A percentile compares a stretch with the other conserved stretches of the same genome.
These are phyloP conservation scores for Penicillium sp. DNA, from an alignment of 2,329 filamentous ascomycete species.

Conservation along the genomic window DNA sequence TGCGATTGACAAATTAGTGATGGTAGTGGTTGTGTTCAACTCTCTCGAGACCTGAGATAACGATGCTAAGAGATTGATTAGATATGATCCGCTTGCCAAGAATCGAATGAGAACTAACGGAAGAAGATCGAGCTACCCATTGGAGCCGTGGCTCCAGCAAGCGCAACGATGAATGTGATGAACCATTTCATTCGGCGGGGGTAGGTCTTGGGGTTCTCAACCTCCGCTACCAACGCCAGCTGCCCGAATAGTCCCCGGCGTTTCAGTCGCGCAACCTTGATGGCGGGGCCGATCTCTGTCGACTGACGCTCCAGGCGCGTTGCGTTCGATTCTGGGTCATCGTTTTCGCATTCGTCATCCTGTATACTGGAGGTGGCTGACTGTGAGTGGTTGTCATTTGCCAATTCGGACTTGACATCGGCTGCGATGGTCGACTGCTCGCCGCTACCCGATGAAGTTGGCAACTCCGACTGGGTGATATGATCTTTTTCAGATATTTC, in stretches of 20 bases:
- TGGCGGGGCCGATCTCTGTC: constrained; percentile 36
- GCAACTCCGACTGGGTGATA: not conserved
- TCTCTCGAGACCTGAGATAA: constrained; percentile 64
- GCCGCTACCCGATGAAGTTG: constrained; percentile 1
- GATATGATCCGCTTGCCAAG: not conserved
- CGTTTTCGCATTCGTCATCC: constrained; percentile 20
- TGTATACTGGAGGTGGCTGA: constrained; percentile 20
- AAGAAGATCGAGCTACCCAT: constrained; percentile 84
- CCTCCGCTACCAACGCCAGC: constrained; percentile 74
- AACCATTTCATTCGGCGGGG: constrained; percentile 76
- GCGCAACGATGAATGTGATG: constrained; percentile 74
- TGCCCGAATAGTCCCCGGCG: constrained; percentile 73
- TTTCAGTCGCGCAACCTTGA: constrained; percentile 53
- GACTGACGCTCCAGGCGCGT: constrained; percentile 16
- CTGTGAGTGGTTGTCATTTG: constrained; percentile 18
- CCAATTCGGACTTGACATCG: constrained; percentile 4
- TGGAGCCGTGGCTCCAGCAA: constrained; percentile 75
- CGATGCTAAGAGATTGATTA: constrained; percentile 55
- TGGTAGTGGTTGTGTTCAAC: constrained; percentile 62
- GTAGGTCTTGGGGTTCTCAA: constrained; percentile 75
- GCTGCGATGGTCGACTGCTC: constrained; percentile 5
- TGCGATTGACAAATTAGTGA: constrained; percentile 74
- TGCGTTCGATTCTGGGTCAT: constrained; percentile 11
- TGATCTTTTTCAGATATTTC: not conserved
- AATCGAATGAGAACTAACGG: constrained; percentile 54